Conservation (phyloP, 1,139 yeast genomes). For the Debaryomyces nepalensis region DNA sequence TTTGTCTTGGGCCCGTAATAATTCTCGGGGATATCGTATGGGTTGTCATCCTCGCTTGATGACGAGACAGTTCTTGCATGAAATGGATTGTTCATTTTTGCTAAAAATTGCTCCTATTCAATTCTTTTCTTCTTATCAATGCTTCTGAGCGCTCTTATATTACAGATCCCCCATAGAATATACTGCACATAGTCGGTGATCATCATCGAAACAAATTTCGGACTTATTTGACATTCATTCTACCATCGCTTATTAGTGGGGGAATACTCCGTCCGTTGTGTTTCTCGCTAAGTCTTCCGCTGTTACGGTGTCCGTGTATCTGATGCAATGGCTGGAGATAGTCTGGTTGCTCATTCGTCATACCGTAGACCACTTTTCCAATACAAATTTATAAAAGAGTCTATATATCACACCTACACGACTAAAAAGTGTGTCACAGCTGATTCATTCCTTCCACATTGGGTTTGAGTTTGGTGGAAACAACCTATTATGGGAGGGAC, state of each 20-base stretch:
- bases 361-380: no score
- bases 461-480: no score
- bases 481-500: no score
- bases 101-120: background rate
- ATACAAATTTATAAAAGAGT: no score
- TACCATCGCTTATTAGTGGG: background rate
- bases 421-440: no score
- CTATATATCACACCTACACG: no score
- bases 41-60: slow-evolving; percentile 55
- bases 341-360: no score
- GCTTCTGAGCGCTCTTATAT: background rate
- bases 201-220: background rate
- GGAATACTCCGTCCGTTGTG: background rate
- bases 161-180: background rate
- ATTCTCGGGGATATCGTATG: slow-evolving; percentile 67
- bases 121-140: background rate
- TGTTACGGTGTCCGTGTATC: no score
- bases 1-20: slow-evolving; percentile 73
- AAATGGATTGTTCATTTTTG: slow-evolving; percentile 14
- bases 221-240: background rate
- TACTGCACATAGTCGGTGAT: background rate
- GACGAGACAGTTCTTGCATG: slow-evolving; percentile 33
- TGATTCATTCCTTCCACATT: no score
- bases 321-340: no score
- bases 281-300: background rate